Base-by-base conservation (phyloP, 2,329 filamentous ascomycete species). In the Thelonectria rubi region DNA sequence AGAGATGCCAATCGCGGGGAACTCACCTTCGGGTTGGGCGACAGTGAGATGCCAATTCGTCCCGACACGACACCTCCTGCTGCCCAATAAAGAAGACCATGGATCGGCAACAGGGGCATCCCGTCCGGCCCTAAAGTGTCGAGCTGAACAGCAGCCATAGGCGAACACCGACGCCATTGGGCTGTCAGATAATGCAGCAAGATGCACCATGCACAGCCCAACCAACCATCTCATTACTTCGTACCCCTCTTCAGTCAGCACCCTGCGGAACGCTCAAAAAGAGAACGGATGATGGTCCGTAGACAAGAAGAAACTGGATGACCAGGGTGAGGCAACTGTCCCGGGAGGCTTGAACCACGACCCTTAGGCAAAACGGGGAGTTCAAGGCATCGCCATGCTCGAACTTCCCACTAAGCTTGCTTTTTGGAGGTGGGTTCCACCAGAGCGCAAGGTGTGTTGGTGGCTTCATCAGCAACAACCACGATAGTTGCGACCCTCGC, bases 341-440 rank as follows among this genome's bases (percentile, higher is more conserved):
- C 69, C 69, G 66, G 69, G 69, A 71, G 69, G 72, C 69, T 74
- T 70, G 72, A 74, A 74, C 72, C 70, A 30, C 8, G 26, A 8
- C 26, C 5, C 26, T 30, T 30, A 30, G 26, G 10, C 26, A 30
- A 30, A 30, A 6, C 26, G 26, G 26, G 26, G 26, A 30, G 26
- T 9, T 30, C 26, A 30, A 30, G 21, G 26, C 10, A 9, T 30
- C 26, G 26, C n/a, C n/a, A 30, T 5, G 8, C 26, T 8, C 26
- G 26, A 30, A 30, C 5, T 30, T 9, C 72, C 71, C 73, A 72
- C 71, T 74, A 68, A 72, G 71, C 72, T 73, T 30, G 26, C 26
- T 30, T 30, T 30, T 30, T 30, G 5, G 26, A n/a, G 4, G 8
- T 30, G 26, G 26, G 26, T 9, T 30, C 5, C 26, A 30, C 2